Conservation (phyloP, 495 filamentous ascomycete genomes). For the Astrothelium subdiscretum region DNA sequence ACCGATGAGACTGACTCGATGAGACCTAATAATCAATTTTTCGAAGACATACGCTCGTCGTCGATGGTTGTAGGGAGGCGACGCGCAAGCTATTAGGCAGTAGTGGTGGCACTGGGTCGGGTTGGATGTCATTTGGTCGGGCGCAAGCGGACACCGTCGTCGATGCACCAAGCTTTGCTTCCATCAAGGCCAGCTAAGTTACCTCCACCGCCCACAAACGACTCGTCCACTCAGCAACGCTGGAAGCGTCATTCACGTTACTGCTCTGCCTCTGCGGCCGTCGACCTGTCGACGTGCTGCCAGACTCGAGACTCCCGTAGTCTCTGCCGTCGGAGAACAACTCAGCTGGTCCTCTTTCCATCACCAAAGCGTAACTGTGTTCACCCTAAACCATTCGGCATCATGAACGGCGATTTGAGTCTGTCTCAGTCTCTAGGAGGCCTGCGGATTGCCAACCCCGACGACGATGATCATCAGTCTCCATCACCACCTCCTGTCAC, state of each 20-base stretch:
- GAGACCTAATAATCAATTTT: too few relatives aligned
- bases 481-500: slow-evolving; percentile 41
- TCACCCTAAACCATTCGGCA: slow-evolving; percentile 3
- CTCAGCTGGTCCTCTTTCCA: neutral
- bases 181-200: neutral
- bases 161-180: neutral
- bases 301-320: neutral
- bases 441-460: slow-evolving; percentile 93
- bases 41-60: neutral
- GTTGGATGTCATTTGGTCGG: neutral
- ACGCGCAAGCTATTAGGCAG: neutral
- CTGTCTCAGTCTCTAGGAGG: slow-evolving; percentile 88
- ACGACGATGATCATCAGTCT: slow-evolving; percentile 41
- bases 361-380: neutral
- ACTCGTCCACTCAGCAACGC: neutral
- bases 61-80: neutral
- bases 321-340: neutral
- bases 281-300: neutral
- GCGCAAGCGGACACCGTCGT: neutral
- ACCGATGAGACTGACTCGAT: too few relatives aligned
- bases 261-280: neutral
- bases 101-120: neutral
- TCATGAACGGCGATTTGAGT: slow-evolving; percentile 86
- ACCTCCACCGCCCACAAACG: neutral
- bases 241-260: neutral